These are phyloP conservation scores for Phytopythium cucurbitacearum DNA, from an alignment of 352 stramenopile genomes.

Conservation along the genomic window DNA sequence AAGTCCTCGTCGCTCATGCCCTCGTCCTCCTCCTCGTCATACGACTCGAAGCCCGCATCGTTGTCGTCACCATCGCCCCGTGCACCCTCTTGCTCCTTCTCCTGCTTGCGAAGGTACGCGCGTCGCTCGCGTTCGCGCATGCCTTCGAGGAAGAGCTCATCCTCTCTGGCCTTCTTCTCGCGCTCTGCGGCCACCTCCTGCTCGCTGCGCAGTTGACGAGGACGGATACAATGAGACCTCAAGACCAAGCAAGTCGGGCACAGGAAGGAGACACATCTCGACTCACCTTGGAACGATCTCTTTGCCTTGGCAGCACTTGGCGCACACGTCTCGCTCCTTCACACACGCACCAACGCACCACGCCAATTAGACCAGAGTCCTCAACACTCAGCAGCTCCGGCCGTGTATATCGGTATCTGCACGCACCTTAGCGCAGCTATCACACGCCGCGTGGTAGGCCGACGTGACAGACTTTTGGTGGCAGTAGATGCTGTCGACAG, in stretches of 20 bases:
- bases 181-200: conserved; percentile 44
- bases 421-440: conserved; percentile 79
- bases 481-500: conserved; percentile 85
- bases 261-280: not conserved
- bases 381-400: not conserved
- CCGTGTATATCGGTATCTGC: not conserved
- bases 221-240: not conserved
- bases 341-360: not conserved
- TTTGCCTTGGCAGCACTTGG: conserved; percentile 84
- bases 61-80: conserved; percentile 19
- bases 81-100: conserved; percentile 47
- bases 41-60: conserved; percentile 40
- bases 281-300: conserved; percentile 63
- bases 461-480: conserved; percentile 88
- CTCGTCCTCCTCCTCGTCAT: conserved; percentile 52
- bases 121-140: conserved; percentile 81
- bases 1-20: conserved; percentile 32
- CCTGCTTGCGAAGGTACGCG: conserved; percentile 59
- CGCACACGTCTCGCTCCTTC: conserved; percentile 79
- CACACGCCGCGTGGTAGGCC: conserved; percentile 94
- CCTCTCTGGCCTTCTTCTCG: conserved; percentile 41
- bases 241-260: not conserved
- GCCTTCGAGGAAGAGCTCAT: conserved; percentile 46
- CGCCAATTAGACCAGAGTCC: not conserved
- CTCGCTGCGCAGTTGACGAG: conserved; percentile 26